These are phyloP conservation scores for Colletotrichum plurivorum DNA, from an alignment of 2,329 filamentous ascomycete species.

Conservation along the genomic window DNA sequence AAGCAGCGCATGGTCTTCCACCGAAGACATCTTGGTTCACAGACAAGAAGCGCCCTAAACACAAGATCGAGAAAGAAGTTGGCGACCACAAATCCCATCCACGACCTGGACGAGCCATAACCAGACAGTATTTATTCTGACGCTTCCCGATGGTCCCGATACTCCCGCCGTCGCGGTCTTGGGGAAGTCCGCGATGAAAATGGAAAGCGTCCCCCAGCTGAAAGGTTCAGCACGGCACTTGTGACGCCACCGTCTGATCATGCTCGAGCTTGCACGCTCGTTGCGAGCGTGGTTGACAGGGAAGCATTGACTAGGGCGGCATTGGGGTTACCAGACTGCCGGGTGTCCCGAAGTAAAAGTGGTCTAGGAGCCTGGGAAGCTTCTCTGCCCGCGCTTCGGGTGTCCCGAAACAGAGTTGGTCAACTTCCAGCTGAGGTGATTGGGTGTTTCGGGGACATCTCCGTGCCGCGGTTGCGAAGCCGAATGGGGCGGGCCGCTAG, in stretches of 20 bases:
- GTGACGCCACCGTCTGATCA: slow-evolving; percentile 19
- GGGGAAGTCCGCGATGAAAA: slow-evolving; percentile 21
- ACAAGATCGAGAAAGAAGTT: not conserved
- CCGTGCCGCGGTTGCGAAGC: too few species aligned
- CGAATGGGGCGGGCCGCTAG: too few species aligned
- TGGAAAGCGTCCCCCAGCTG: not conserved
- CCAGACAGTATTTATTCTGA: not conserved
- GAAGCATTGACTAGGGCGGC: not conserved
- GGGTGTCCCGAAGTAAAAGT: too few species aligned
- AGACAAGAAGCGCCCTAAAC: not conserved
- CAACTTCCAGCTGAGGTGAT: too few species aligned
- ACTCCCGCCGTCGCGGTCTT: not conserved
- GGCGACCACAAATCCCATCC: too few species aligned
- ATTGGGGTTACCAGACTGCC: too few species aligned
- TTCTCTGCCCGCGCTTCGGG: too few species aligned
- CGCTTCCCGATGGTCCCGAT: too few species aligned
- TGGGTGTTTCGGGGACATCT: too few species aligned
- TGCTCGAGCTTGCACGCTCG: not conserved
- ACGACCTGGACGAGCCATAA: too few species aligned
- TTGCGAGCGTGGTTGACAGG: not conserved
- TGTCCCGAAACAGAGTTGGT: too few species aligned
- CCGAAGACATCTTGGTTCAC: not conserved
- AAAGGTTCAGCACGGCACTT: not conserved
- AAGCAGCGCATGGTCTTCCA: not conserved
- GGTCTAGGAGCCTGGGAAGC: too few species aligned